These are phyloP conservation scores for Immersiella caudata DNA, from an alignment of 495 filamentous ascomycete species.

Conservation along the genomic window DNA sequence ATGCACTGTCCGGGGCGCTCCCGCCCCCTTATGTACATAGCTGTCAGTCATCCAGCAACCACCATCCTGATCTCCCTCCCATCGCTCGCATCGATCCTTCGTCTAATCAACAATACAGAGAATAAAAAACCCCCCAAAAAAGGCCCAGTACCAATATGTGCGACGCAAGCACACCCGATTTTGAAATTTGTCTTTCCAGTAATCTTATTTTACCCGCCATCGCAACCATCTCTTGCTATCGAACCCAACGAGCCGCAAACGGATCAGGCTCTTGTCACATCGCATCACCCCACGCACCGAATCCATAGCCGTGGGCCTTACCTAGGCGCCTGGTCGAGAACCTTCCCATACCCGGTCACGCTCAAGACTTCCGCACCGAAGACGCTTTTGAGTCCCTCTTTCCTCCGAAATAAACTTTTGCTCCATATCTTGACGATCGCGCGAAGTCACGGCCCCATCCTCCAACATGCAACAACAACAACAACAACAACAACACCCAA, in stretches of 20 bases:
- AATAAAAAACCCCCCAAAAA: conserved; percentile 19
- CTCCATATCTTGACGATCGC: not conserved
- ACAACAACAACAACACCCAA: conserved; percentile 17
- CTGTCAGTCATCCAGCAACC: conserved; percentile 5
- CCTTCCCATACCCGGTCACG: not conserved
- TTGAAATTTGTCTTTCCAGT: conserved; percentile 30
- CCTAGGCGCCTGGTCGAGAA: not conserved
- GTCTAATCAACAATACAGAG: conserved; percentile 12
- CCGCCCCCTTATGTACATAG: not conserved
- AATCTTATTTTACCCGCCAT: conserved; percentile 30
- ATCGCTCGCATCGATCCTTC: conserved; percentile 29
- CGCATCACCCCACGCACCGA: conserved; percentile 24
- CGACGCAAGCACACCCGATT: conserved; percentile 30
- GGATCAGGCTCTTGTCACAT: conserved; percentile 22
- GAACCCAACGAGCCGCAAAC: conserved; percentile 16
- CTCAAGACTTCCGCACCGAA: conserved; percentile 10
- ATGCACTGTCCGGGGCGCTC: conserved; percentile 4
- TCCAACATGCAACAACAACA: conserved; percentile 25
- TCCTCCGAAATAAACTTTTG: not conserved
- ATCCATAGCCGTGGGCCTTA: conserved; percentile 21
- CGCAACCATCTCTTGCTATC: conserved; percentile 10
- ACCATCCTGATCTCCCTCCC: not conserved
- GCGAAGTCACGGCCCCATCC: not conserved
- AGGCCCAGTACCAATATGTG: conserved; percentile 32
- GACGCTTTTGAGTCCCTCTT: not conserved